Evolutionary conservation across 108 stramenopile genomes (phyloP).

Genomic region (Cyclotella kingstonii): DNA sequence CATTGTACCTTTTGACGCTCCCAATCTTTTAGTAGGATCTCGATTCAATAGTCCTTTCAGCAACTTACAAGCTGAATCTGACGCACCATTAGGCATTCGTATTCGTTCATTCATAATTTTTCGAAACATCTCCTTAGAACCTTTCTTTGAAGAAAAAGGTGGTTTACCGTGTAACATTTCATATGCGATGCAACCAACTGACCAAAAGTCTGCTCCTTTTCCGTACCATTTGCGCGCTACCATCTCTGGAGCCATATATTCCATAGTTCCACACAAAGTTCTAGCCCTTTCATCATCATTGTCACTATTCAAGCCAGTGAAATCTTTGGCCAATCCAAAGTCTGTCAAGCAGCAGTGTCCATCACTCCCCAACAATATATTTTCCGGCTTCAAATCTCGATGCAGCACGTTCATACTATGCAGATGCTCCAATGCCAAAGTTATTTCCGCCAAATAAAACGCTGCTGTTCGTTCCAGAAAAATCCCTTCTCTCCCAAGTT

Average conservation of each 20-base stretch:
- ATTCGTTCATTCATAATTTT: conserved; percentile 95
- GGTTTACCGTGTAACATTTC: conserved; percentile 97
- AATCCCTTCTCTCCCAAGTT: conserved; percentile 81
- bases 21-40: conserved; percentile 84
- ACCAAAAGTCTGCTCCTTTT: conserved; percentile 98
- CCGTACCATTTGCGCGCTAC: conserved; percentile 92
- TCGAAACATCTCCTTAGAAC: conserved; percentile 90
- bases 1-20: conserved; percentile 90
- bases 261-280: conserved; percentile 86
- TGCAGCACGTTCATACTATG: conserved; percentile 92
- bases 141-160: conserved; percentile 85
- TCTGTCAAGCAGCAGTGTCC: conserved; percentile 95
- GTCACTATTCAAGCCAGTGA: conserved; percentile 43
- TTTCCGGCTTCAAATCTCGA: conserved; percentile 95
- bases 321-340: conserved; percentile 96
- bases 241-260: conserved; percentile 97
- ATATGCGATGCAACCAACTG: conserved; percentile 90
- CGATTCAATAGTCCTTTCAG: conserved; percentile 92
- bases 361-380: conserved; percentile 85
- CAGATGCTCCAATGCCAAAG: conserved; percentile 90
- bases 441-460: conserved; percentile 96
- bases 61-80: conserved; percentile 76
- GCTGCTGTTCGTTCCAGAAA: conserved; percentile 79
- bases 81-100: conserved; percentile 85
- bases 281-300: conserved; percentile 61